Evolutionary conservation across 768 basidiomycete species (phyloP).

Genomic region (Leccinum longicurvipes): DNA sequence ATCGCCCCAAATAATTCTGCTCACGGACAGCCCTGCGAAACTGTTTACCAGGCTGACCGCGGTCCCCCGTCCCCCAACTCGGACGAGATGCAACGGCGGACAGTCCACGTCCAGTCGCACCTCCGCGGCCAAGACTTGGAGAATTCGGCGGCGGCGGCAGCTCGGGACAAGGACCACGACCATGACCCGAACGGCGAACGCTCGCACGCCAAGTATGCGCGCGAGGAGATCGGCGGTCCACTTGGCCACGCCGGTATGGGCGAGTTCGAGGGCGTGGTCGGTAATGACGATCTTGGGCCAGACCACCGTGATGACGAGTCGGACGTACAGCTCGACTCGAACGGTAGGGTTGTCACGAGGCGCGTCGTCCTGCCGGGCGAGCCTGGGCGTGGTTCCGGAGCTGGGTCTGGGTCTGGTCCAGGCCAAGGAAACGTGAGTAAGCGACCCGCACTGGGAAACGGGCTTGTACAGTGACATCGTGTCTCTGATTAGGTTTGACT

Average conservation of each 20-base stretch:
- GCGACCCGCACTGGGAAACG: not conserved
- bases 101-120: conserved; percentile 14
- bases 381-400: not conserved
- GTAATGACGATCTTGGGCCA: conserved; percentile 28
- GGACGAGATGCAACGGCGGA: conserved; percentile 22
- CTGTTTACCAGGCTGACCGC: conserved; percentile 24
- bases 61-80: conserved; percentile 7
- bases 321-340: conserved; percentile 16
- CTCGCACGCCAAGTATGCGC: conserved; percentile 27
- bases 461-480: not conserved
- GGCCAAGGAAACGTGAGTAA: conserved; percentile 18
- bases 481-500: conserved; percentile 8
- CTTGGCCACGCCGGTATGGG: conserved; percentile 28
- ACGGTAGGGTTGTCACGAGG: conserved; percentile 24
- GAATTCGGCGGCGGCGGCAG: not conserved
- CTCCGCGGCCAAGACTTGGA: not conserved
- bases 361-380: conserved; percentile 4
- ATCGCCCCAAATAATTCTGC: too few relatives aligned
- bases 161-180: too few relatives aligned
- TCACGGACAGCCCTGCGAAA: too few relatives aligned
- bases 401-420: not conserved
- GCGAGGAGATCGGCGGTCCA: conserved; percentile 28
- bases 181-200: conserved; percentile 14
- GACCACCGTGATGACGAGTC: conserved; percentile 6
- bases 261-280: conserved; percentile 30